A percentile compares a stretch with the other conserved stretches of the same genome.
These are phyloP conservation scores for Clavispora phyllophila DNA, from an alignment of 805 yeast species.

Conservation along the genomic window DNA sequence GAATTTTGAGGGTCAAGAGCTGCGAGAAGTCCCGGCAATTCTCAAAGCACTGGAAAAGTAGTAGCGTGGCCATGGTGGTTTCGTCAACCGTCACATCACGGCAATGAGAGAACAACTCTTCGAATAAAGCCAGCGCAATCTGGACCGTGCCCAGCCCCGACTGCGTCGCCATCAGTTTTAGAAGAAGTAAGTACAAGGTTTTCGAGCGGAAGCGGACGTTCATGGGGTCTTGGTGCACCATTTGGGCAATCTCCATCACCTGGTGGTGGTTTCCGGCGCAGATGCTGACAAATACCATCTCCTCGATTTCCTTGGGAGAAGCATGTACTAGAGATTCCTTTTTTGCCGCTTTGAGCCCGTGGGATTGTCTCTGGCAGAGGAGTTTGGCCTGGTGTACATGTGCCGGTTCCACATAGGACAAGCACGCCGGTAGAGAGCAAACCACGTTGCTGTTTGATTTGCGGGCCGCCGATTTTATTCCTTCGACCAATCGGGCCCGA, in stretches of 20 bases:
- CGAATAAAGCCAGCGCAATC: constrained; percentile 8
- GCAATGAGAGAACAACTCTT: constrained; percentile 3
- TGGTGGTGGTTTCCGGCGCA: constrained; percentile 5
- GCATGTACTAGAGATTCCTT: not conserved
- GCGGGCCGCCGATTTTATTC: not conserved
- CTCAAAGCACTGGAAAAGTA: constrained; percentile 7
- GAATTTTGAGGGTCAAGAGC: constrained; percentile 16
- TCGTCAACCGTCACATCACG: constrained; percentile 1
- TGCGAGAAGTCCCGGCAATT: constrained; percentile 18
- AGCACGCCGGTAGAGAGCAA: not conserved
- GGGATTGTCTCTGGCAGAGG: not conserved
- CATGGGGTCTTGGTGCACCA: constrained; percentile 7
- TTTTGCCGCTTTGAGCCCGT: not conserved
- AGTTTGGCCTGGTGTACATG: not conserved
- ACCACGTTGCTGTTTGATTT: not conserved
- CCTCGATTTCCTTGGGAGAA: not conserved
- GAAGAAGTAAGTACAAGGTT: constrained; percentile 7
- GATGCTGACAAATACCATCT: constrained; percentile 2
- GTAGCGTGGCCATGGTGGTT: constrained; percentile 2
- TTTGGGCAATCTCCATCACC: constrained; percentile 8
- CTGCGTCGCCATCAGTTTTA: constrained; percentile 10
- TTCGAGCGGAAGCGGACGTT: constrained; percentile 1
- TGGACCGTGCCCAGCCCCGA: not conserved
- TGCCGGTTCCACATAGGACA: not conserved
- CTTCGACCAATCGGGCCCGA: not conserved